Percentiles rank a stretch among this genome's conserved stretches.
Evolutionary conservation across 805 yeast species (phyloP).

Genomic region (Myxozyma sirexii): DNA sequence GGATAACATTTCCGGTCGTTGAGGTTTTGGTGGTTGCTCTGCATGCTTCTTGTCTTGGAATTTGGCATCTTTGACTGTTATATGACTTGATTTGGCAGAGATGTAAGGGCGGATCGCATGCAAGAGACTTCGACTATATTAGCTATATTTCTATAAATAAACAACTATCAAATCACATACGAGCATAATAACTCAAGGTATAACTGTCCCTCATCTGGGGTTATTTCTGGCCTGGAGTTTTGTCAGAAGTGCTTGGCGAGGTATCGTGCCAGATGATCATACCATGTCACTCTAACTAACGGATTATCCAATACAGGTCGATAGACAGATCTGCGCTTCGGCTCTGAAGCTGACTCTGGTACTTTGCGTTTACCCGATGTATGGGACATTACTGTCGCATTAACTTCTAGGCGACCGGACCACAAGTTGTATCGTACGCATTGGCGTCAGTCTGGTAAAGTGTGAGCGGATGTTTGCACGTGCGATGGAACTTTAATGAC

Average conservation of each 20-base stretch:
- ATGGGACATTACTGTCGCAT: background rate
- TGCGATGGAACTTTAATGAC: no score
- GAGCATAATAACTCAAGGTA: constrained; percentile 23
- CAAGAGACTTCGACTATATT: constrained; percentile 3
- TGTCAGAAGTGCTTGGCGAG: background rate
- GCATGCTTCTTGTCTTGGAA: no score
- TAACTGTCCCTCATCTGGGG: constrained; percentile 19
- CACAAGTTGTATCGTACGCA: no score
- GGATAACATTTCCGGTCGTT: constrained; percentile 17
- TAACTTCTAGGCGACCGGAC: no score
- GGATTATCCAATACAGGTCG: constrained; percentile 39
- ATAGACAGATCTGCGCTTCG: constrained; percentile 34
- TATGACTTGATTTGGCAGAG: constrained; percentile 1
- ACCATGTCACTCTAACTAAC: constrained; percentile 30
- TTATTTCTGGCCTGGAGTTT: constrained; percentile 22
- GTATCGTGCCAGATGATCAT: background rate
- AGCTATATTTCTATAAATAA: background rate
- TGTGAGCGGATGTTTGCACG: no score
- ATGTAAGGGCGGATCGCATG: constrained; percentile 14
- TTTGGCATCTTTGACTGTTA: background rate
- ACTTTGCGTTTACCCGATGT: background rate
- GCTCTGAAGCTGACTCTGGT: constrained; percentile 4
- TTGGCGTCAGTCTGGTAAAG: no score
- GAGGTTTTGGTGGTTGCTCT: background rate
- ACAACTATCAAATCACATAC: background rate